Conservation (phyloP, 352 stramenopile genomes). For the Phytophthora meadii region DNA sequence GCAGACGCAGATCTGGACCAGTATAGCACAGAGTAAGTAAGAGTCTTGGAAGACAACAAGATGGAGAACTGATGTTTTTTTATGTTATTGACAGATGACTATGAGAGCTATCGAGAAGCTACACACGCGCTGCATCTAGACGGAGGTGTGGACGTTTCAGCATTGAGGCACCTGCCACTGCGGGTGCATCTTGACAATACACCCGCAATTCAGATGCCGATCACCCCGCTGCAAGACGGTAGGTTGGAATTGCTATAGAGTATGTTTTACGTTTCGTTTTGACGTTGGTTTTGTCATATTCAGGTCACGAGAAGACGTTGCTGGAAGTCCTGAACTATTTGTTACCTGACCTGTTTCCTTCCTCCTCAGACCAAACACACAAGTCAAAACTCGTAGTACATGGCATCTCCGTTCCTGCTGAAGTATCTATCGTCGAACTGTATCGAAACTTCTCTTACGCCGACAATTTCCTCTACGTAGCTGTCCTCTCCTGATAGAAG, state of each 20-base stretch:
- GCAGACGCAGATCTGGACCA: constrained; percentile 85
- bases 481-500: constrained; percentile 30
- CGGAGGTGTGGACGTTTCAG: constrained; percentile 39
- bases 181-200: constrained; percentile 67
- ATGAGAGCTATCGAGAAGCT: constrained; percentile 58
- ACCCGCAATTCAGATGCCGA: constrained; percentile 76
- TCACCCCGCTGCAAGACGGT: constrained; percentile 58
- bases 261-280: not conserved
- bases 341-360: constrained; percentile 68
- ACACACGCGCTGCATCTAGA: constrained; percentile 55
- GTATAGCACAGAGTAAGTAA: constrained; percentile 67
- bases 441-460: constrained; percentile 76
- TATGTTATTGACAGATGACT: constrained; percentile 45
- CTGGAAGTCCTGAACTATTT: constrained; percentile 61
- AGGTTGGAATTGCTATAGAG: not conserved
- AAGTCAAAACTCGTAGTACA: constrained; percentile 58
- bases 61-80: not conserved
- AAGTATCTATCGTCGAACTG: constrained; percentile 64
- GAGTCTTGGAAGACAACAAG: not conserved
- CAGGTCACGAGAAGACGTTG: constrained; percentile 55
- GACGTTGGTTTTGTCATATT: not conserved
- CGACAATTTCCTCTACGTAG: constrained; percentile 82
- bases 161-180: constrained; percentile 62
- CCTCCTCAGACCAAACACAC: not conserved
- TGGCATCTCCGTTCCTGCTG: constrained; percentile 53